phyloP scores from a whole-genome alignment of 2,329 filamentous ascomycete genomes.

The Aureobasidium sp. region DNA sequence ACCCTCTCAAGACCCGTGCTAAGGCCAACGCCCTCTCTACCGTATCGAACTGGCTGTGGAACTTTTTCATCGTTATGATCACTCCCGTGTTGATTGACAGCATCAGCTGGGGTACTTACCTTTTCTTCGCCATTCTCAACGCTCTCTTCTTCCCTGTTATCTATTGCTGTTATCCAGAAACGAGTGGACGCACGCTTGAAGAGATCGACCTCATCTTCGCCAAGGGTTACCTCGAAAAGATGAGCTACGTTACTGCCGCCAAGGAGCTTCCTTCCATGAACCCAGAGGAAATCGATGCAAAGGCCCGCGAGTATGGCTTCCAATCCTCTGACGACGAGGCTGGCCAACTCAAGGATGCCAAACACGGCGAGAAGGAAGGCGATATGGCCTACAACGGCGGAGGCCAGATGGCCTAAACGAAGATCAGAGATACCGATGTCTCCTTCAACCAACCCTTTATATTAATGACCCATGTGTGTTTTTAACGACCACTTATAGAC shows the following conservation, averaged over 20 bases:
- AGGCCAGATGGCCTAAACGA: conserved; percentile 13
- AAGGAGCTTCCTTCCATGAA: conserved; percentile 28
- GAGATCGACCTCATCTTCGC: conserved; percentile 23
- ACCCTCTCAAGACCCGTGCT: conserved; percentile 46
- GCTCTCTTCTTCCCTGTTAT: conserved; percentile 46
- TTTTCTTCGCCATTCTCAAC: conserved; percentile 45
- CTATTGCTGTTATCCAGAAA: conserved; percentile 47
- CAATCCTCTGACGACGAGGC: conserved; percentile 23
- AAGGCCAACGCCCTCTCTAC: conserved; percentile 49
- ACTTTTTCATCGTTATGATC: conserved; percentile 36
- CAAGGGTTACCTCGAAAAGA: conserved; percentile 22
- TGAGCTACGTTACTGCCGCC: conserved; percentile 28
- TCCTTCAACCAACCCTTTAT: background rate
- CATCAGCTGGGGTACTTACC: conserved; percentile 33
- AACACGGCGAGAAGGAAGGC: conserved; percentile 18
- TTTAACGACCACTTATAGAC: background rate
- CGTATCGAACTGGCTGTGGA: conserved; percentile 47
- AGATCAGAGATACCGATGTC: background rate
- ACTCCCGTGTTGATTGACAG: conserved; percentile 29
- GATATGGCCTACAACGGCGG: conserved; percentile 13
- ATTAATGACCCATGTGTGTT: conserved; percentile 2
- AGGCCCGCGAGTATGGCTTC: conserved; percentile 27
- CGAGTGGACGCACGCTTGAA: conserved; percentile 16
- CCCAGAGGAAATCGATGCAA: conserved; percentile 26
- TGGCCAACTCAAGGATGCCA: conserved; percentile 19